Evolutionary conservation across 306 rosid species (phyloP), one percentile per base, ranked within the genome.

Genomic region (Dalbergia oliveri): DNA sequence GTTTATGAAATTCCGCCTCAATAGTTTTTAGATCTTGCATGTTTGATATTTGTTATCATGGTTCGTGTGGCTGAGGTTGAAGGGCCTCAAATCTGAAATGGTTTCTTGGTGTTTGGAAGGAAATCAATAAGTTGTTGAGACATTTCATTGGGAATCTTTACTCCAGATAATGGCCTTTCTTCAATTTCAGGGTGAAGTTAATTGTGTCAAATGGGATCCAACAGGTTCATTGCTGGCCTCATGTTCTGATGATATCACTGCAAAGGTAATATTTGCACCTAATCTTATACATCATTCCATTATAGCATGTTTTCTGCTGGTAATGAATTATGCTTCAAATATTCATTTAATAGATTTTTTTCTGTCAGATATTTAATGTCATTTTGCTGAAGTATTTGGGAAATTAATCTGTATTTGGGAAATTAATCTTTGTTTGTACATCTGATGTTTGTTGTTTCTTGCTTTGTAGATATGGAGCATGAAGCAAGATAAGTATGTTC

Each of bases 131-230:
- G 39, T 64, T 66, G 41, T 63, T 67, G 43, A 78, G 34, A 41
- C 18, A 37, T 49, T 73, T 58, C 21, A 33, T 79, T 73, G 23
- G 49, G 54, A 64, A 49, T 77, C 11, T 77, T 65, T 23, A 61
- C 60, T 63, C 66, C 83, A 82, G 56, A 69, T 76, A 10, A 58
- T 39, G 56, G n/a, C 18, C 37, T 75, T 81, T 34, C 61, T 53
- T 37, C 72, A 45, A 44, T 87, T 89, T 76, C 83, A 94, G 98
- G 98, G 93, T 10, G 97, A 92, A 87, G 98, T 94, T 66, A 95
- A 95, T 82, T 95, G 97, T 86, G 98, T 95, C 74, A 95, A 95
- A 87, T 93, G 99, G 99, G 99, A 95, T 84, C 99, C 99, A 81
- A 86, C 94, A 5, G 99, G 99, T 70, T 69, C 93, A 60, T 81